phyloP scores from a whole-genome alignment of 148 eudicot genomes.

The Nepenthes mirabilis region DNA sequence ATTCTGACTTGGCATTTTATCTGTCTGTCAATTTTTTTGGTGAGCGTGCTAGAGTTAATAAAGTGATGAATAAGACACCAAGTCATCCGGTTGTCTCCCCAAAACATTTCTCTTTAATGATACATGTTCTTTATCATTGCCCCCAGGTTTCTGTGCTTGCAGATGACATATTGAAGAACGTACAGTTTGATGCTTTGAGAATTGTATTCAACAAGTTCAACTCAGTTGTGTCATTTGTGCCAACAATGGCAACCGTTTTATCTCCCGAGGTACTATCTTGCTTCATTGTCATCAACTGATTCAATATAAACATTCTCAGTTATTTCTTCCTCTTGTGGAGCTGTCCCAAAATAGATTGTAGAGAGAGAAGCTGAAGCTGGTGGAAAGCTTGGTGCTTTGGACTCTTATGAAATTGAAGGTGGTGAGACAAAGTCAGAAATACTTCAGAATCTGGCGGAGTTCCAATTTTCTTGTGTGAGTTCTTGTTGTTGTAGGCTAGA shows the following conservation, averaged over 20 bases:
- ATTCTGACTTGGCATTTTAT: too few relatives aligned
- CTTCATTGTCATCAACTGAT: neutral
- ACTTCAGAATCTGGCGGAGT: constrained; percentile 80
- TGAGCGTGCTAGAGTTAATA: too few relatives aligned
- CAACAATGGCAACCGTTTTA: constrained; percentile 67
- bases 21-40: too few relatives aligned
- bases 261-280: constrained; percentile 65
- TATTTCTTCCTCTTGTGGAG: constrained; percentile 1
- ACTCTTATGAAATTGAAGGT: constrained; percentile 86
- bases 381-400: constrained; percentile 73
- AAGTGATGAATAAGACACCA: neutral
- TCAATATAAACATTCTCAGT: neutral
- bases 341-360: constrained; percentile 34
- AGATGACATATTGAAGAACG: constrained; percentile 89
- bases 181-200: constrained; percentile 86
- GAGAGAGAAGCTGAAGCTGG: constrained; percentile 87
- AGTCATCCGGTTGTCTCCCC: neutral
- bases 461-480: constrained; percentile 91
- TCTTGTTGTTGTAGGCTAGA: neutral
- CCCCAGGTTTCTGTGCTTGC: constrained; percentile 82
- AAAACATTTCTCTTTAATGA: neutral
- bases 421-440: constrained; percentile 82
- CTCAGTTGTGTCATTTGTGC: constrained; percentile 79
- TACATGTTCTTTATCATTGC: neutral
- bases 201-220: constrained; percentile 80